A percentile compares a stretch with the other conserved stretches of the same genome.
Evolutionary conservation across 1,284 basidiomycete species (phyloP).

Genomic region (Ganoderma boninense): DNA sequence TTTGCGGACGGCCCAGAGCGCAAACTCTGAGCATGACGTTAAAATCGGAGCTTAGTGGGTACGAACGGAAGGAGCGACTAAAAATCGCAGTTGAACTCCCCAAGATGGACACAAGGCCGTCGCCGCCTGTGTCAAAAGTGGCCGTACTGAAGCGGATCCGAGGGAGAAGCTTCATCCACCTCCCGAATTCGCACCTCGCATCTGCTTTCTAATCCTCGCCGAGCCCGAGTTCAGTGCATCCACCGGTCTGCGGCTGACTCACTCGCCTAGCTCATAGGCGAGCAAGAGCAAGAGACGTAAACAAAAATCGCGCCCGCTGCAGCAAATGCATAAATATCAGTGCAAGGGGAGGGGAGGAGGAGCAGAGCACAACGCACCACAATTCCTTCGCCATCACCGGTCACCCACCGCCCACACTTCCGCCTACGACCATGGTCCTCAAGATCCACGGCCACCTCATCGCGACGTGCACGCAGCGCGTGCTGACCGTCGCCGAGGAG

Average conservation of each 20-base stretch:
- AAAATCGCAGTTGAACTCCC: too few relatives aligned
- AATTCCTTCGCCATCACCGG: not conserved
- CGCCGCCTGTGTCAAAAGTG: too few relatives aligned
- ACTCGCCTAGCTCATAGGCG: too few relatives aligned
- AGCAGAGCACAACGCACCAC: not conserved
- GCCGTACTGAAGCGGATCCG: too few relatives aligned
- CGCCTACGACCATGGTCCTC: conserved; percentile 51
- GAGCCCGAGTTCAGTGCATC: not conserved
- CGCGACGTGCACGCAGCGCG: not conserved
- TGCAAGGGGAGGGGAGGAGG: not conserved
- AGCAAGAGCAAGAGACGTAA: too few relatives aligned
- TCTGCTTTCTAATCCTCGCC: not conserved
- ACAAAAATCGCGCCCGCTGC: too few relatives aligned
- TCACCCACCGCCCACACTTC: not conserved
- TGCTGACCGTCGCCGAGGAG: conserved; percentile 51
- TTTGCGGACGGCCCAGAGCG: too few relatives aligned
- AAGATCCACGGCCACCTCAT: conserved; percentile 48
- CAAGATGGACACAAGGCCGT: too few relatives aligned
- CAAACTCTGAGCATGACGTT: too few relatives aligned
- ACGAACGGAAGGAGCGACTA: too few relatives aligned
- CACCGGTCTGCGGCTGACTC: too few relatives aligned
- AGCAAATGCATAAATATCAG: not conserved
- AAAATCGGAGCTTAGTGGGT: too few relatives aligned
- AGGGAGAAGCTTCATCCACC: not conserved
- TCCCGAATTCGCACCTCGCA: not conserved